These are phyloP conservation scores for Rubia balearica DNA, from an alignment of 305 asterid genomes.

Conservation along the genomic window DNA sequence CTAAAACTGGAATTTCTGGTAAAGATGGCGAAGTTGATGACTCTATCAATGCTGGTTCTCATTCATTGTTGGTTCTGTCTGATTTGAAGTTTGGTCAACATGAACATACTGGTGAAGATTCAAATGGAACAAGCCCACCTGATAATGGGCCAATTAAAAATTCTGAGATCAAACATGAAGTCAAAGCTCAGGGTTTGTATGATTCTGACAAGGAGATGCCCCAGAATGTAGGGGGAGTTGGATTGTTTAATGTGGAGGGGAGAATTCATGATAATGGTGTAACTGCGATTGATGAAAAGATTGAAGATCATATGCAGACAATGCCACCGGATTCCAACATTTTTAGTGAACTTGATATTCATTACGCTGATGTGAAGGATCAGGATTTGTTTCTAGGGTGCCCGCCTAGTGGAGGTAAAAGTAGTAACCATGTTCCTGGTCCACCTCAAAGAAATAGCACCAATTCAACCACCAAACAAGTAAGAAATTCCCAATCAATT, in stretches of 20 bases:
- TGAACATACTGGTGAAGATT: conserved; percentile 13
- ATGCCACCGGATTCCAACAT: conserved; percentile 58
- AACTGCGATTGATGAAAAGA: conserved; percentile 24
- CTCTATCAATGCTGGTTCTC: conserved; percentile 19
- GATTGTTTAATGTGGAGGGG: conserved; percentile 13
- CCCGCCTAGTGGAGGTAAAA: conserved; percentile 16
- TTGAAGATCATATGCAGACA: conserved; percentile 34
- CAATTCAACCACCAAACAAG: conserved; percentile 29
- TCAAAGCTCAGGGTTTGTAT: conserved; percentile 17
- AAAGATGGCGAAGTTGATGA: conserved; percentile 19
- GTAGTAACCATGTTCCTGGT: conserved; percentile 8
- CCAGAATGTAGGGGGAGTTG: conserved; percentile 9
- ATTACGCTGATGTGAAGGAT: conserved; percentile 11
- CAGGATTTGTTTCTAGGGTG: conserved; percentile 16
- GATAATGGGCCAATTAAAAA: conserved; percentile 17
- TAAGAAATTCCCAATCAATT: conserved; percentile 19
- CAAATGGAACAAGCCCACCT: conserved; percentile 17
- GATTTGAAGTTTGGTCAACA: conserved; percentile 15
- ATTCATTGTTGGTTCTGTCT: conserved; percentile 14
- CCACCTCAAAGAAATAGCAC: conserved; percentile 26
- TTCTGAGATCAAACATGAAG: conserved; percentile 9
- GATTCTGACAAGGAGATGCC: conserved; percentile 15
- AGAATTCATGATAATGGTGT: conserved; percentile 14
- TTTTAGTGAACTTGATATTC: conserved; percentile 20
- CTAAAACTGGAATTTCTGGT: conserved; percentile 34